Evolutionary conservation across 2,329 filamentous ascomycete genomes (phyloP).

Genomic region (Apiospora hydei): DNA sequence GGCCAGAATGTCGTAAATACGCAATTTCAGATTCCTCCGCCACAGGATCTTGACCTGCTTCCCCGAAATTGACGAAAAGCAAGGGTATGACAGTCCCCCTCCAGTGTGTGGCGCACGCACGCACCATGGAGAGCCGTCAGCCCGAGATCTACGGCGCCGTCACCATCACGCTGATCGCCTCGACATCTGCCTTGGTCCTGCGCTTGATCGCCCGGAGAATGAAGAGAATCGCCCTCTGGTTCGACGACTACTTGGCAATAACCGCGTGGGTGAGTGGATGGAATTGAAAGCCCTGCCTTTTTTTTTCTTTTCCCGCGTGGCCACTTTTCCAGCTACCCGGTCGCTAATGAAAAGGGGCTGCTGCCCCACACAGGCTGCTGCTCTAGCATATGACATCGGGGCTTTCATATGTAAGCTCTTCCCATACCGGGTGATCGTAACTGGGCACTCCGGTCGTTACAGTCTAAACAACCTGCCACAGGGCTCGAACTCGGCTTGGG

Average conservation of each 20-base stretch:
- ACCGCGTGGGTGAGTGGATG: constrained; percentile 4
- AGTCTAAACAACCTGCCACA: neutral
- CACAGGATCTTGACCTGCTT: neutral
- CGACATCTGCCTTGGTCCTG: neutral
- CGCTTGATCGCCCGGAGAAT: neutral
- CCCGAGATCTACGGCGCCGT: constrained; percentile 2
- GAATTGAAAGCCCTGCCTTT: neutral
- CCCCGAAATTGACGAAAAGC: neutral
- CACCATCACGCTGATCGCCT: neutral
- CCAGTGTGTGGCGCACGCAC: neutral
- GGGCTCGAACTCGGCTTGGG: constrained; percentile 22
- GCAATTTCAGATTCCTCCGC: neutral
- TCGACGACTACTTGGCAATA: constrained; percentile 12
- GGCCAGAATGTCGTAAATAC: neutral
- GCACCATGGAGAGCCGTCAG: constrained; percentile 18
- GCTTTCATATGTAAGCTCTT: constrained; percentile 2
- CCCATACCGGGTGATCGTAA: neutral
- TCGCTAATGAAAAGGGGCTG: neutral
- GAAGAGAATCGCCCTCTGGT: constrained; percentile 8
- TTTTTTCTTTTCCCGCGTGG: neutral
- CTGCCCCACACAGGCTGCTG: constrained; percentile 2
- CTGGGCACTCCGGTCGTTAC: no score
- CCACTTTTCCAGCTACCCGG: neutral
- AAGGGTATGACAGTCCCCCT: neutral
- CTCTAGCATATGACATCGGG: constrained; percentile 9